A percentile compares a stretch with the other conserved stretches of the same genome.
phyloP scores from a whole-genome alignment of 257 asterid genomes.

The Perilla frutescens region DNA sequence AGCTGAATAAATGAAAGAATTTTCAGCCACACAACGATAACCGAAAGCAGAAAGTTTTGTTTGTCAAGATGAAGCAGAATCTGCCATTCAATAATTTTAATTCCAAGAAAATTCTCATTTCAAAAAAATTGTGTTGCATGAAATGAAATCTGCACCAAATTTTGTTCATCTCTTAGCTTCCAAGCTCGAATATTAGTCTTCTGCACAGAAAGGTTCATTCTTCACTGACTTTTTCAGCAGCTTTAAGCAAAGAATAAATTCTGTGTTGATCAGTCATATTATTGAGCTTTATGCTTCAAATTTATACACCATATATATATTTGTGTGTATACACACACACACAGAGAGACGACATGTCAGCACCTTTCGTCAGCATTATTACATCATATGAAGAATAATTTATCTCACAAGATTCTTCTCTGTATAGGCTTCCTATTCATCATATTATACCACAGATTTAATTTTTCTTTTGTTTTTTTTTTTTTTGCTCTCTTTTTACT shows the following conservation, averaged over 20 bases:
- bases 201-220: slow-evolving; percentile 3
- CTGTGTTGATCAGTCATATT: background rate
- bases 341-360: background rate
- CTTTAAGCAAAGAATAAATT: slow-evolving; percentile 14
- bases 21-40: background rate
- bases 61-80: slow-evolving; percentile 28
- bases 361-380: background rate
- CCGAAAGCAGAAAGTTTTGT: slow-evolving; percentile 25
- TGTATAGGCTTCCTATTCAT: background rate
- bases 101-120: background rate
- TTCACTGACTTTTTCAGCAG: slow-evolving; percentile 3
- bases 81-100: background rate
- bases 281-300: background rate
- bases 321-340: background rate
- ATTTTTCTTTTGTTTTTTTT: background rate
- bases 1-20: background rate
- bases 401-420: background rate
- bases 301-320: background rate
- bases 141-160: slow-evolving; percentile 18
- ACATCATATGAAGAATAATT: background rate
- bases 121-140: slow-evolving; percentile 6
- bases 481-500: background rate
- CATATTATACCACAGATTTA: background rate
- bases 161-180: background rate
- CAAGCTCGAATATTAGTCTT: background rate